Conservation (phyloP, 2,329 filamentous ascomycete genomes). For the Aspergillus fumigatiaffinis region DNA sequence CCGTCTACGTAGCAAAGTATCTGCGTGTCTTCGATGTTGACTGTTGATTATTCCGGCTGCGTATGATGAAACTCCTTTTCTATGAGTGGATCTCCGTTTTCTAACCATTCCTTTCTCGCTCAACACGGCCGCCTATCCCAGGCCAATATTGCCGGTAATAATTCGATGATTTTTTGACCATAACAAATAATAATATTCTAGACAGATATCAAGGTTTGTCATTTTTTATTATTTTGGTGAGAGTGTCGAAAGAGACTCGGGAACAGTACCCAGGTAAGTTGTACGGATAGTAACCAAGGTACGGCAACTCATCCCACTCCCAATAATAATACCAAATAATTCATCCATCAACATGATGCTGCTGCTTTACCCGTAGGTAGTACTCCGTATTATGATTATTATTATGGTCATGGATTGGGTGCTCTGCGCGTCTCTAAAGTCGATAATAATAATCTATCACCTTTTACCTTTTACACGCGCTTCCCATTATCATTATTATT, state of each 20-base stretch:
- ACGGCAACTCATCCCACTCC: not conserved
- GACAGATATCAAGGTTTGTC: not conserved
- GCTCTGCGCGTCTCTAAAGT: not conserved
- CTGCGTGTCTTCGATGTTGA: not conserved
- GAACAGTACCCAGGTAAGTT: not conserved
- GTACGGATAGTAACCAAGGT: not conserved
- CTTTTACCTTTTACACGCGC: not conserved
- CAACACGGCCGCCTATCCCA: not conserved
- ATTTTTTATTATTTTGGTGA: not conserved
- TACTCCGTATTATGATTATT: constrained; percentile 4
- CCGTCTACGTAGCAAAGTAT: not conserved
- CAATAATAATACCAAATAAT: not conserved
- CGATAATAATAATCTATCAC: not conserved
- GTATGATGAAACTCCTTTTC: constrained; percentile 12
- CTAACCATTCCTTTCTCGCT: constrained; percentile 11
- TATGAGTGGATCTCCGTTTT: constrained; percentile 14
- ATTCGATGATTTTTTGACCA: not conserved
- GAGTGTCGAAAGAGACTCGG: not conserved
- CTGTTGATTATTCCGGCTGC: not conserved
- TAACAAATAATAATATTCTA: not conserved
- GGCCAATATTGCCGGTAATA: not conserved
- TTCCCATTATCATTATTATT: not conserved
- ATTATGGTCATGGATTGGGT: not conserved
- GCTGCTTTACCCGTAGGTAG: not conserved
- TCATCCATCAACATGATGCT: not conserved